Base-by-base conservation (phyloP, 73 alveolate genomes). In the Urostyla sp. region DNA sequence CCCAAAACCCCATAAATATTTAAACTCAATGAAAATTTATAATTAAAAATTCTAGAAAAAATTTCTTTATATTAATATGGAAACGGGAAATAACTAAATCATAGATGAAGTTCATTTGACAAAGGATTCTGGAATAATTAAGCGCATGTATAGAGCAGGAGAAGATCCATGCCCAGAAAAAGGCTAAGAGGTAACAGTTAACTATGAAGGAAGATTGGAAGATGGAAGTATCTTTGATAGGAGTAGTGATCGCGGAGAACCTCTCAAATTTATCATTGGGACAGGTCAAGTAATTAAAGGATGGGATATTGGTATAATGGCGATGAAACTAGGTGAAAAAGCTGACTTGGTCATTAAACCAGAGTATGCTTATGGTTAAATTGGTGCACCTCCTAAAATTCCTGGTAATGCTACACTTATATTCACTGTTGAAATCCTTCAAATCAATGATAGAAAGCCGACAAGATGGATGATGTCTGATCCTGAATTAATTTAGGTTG, bases 351-450 rank as follows among this genome's bases (percentile, higher is more conserved):
- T 75, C 16, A 69, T 90, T 23, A 50, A 63, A 8, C 94, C 95
- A 23, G 87, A 94, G 58, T 92, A 89, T 72, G 98, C 96, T 4
- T 94, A 94, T 60, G 99, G 99, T 11, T 82, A 73, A 1, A 85
- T 81, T 18, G 99, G 99, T 8, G 74, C 92, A 26, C 98, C 98
- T 6, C 99, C 99, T 15, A 90, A 90, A 84, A 94, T 98, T 66
- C 99, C 99, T 30, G 96, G 94, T 6, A 90, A 93, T 40, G 98
- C 99, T 43, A 94, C 98, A 43, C 90, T 98, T 49, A 77, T 85
- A 18, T 98, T 95, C 63, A 95, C 85, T 59, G 95, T 96, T 36
- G 98, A 94, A 80, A 87, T 98, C 66, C 40, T 96, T 18, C 89
- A 92, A 58, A 84, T 92, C 61, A 80, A 76, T 44, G 98, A 90